phyloP scores from a whole-genome alignment of 1,139 yeast genomes.

The Pichia sp. region DNA sequence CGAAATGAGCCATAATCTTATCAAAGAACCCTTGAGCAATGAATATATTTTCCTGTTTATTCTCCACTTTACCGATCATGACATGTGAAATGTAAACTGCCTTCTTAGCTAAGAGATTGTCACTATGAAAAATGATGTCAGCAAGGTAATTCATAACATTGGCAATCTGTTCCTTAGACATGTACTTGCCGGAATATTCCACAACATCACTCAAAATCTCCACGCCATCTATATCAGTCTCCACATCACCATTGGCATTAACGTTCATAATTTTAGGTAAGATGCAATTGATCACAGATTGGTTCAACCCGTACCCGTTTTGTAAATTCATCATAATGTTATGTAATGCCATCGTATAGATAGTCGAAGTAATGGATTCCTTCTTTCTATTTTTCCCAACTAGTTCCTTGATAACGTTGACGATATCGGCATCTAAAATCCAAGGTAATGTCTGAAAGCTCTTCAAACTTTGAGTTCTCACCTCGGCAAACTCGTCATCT shows the following conservation, averaged over 20 bases:
- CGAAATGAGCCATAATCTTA: not conserved
- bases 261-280: constrained; percentile 20
- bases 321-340: constrained; percentile 42
- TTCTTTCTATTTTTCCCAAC: constrained; percentile 27
- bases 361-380: constrained; percentile 48
- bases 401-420: constrained; percentile 22
- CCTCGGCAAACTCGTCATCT: constrained; percentile 65
- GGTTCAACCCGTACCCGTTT: constrained; percentile 13
- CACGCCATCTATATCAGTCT: constrained; percentile 46
- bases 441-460: constrained; percentile 41
- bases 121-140: constrained; percentile 35
- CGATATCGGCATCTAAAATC: constrained; percentile 23
- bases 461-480: constrained; percentile 69
- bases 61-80: constrained; percentile 34
- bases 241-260: constrained; percentile 25
- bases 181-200: constrained; percentile 44
- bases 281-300: constrained; percentile 13
- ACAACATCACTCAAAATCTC: constrained; percentile 59
- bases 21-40: constrained; percentile 1
- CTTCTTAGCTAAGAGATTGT: constrained; percentile 45
- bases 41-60: constrained; percentile 14
- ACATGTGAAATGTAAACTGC: constrained; percentile 50
- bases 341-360: constrained; percentile 65
- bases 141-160: constrained; percentile 34
- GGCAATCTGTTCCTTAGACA: constrained; percentile 36